Conservation (phyloP, 2,329 filamentous ascomycete species). For the Exophiala mesophila region DNA sequence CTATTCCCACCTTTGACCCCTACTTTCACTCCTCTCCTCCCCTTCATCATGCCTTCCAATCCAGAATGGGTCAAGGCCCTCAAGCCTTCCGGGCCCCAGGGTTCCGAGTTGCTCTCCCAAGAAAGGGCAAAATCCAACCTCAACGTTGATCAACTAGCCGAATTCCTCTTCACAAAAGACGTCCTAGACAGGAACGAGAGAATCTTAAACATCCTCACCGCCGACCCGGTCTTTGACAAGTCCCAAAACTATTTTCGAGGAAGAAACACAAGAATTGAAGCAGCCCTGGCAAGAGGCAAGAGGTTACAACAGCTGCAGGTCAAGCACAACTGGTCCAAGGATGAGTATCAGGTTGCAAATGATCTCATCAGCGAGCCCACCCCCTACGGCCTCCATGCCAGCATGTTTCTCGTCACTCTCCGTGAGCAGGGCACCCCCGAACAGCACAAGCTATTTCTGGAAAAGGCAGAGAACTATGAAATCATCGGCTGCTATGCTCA, state of each 20-base stretch:
- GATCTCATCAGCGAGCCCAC: slow-evolving; percentile 68
- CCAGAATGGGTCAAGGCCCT: slow-evolving; percentile 64
- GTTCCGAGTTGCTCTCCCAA: slow-evolving; percentile 61
- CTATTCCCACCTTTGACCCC: neutral
- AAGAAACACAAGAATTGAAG: slow-evolving; percentile 63
- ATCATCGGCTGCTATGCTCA: slow-evolving; percentile 76
- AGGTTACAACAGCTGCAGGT: slow-evolving; percentile 61
- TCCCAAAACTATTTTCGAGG: slow-evolving; percentile 71
- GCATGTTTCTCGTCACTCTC: slow-evolving; percentile 67
- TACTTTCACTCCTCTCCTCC: neutral
- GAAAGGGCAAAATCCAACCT: slow-evolving; percentile 65
- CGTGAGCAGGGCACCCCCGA: slow-evolving; percentile 67
- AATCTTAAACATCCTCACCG: slow-evolving; percentile 60
- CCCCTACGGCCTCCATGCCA: slow-evolving; percentile 67
- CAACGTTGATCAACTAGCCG: slow-evolving; percentile 61
- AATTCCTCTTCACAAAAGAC: slow-evolving; percentile 65
- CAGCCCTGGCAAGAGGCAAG: slow-evolving; percentile 66
- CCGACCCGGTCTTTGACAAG: slow-evolving; percentile 71
- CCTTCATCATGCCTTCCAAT: slow-evolving; percentile 33
- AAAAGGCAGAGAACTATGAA: slow-evolving; percentile 63
- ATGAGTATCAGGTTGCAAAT: slow-evolving; percentile 61
- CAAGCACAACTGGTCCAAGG: slow-evolving; percentile 61
- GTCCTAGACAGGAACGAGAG: slow-evolving; percentile 56
- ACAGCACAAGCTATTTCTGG: slow-evolving; percentile 68
- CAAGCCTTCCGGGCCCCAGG: slow-evolving; percentile 62